Percentiles rank a stretch among this genome's conserved stretches.
phyloP scores from a whole-genome alignment of 257 asterid genomes.

The Euphrasia confusa region DNA sequence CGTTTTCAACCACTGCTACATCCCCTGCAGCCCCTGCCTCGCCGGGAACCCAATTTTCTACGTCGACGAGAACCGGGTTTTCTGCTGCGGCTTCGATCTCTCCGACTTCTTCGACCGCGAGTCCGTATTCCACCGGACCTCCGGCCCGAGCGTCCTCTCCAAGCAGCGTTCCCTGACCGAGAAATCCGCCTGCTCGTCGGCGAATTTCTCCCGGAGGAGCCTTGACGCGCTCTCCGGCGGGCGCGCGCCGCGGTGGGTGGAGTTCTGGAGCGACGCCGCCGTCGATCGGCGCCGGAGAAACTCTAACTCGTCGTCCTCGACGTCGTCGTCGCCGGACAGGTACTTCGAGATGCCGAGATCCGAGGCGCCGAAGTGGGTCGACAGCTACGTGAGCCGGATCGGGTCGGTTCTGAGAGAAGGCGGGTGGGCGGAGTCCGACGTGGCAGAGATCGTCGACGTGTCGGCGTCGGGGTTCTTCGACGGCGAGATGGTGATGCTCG shows the following conservation, averaged over 20 bases:
- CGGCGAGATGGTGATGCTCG: conserved; percentile 78
- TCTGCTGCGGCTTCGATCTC: conserved; percentile 78
- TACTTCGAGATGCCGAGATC: conserved; percentile 59
- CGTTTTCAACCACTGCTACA: conserved; percentile 71
- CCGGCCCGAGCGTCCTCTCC: conserved; percentile 31
- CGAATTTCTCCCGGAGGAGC: conserved; percentile 52
- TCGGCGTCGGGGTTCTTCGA: conserved; percentile 86
- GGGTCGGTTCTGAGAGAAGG: conserved; percentile 79
- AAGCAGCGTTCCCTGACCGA: conserved; percentile 42
- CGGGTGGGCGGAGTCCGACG: conserved; percentile 96
- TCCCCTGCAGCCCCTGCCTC: conserved; percentile 72
- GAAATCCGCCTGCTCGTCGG: conserved; percentile 42
- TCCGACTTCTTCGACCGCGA: conserved; percentile 78
- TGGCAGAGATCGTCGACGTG: conserved; percentile 65
- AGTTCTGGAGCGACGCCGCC: conserved; percentile 98
- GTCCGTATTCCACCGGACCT: conserved; percentile 20
- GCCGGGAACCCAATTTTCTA: conserved; percentile 85
- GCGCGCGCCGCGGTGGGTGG: conserved; percentile 88
- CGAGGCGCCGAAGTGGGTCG: conserved; percentile 81
- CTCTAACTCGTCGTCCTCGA: conserved; percentile 66
- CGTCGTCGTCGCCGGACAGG: conserved; percentile 82
- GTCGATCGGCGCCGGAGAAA: conserved; percentile 68
- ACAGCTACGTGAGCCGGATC: conserved; percentile 61
- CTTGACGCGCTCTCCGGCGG: conserved; percentile 44
- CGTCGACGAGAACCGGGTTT: conserved; percentile 62